A percentile compares a stretch with the other conserved stretches of the same genome.
phyloP scores from a whole-genome alignment of 805 yeast genomes.

The Candida ipomoeae region DNA sequence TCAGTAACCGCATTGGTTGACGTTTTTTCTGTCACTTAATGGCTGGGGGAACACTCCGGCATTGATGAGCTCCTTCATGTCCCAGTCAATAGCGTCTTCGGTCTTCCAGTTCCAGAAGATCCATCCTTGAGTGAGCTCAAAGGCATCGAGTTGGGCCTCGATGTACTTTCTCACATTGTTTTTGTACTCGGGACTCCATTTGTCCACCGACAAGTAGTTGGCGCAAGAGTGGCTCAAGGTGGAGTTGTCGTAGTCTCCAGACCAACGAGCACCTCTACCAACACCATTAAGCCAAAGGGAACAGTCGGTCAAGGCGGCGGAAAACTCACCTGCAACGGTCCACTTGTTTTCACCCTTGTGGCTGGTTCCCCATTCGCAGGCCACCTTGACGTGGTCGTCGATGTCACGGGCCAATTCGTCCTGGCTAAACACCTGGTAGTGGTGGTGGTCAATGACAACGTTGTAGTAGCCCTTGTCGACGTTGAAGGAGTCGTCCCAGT shows the following conservation, averaged over 20 bases:
- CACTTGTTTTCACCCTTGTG: constrained; percentile 17
- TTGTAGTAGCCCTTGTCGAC: constrained; percentile 45
- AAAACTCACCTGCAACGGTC: constrained; percentile 19
- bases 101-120: constrained; percentile 93
- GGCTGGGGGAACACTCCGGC: constrained; percentile 80
- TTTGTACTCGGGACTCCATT: constrained; percentile 61
- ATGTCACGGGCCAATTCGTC: constrained; percentile 55
- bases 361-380: constrained; percentile 17
- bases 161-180: constrained; percentile 60
- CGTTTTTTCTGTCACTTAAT: constrained; percentile 59
- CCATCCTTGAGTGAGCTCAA: constrained; percentile 76
- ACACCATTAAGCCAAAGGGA: constrained; percentile 87
- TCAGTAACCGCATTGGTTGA: constrained; percentile 56
- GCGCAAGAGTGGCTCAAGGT: constrained; percentile 60
- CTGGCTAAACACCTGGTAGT: constrained; percentile 76
- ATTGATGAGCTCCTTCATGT: constrained; percentile 54
- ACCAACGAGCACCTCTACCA: constrained; percentile 76
- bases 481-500: constrained; percentile 56
- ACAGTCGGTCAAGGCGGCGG: constrained; percentile 84
- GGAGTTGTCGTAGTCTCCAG: constrained; percentile 49
- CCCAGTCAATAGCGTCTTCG: constrained; percentile 83
- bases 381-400: constrained; percentile 52
- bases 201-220: constrained; percentile 20
- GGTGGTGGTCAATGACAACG: constrained; percentile 83
- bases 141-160: constrained; percentile 89